phyloP scores from a whole-genome alignment of 495 filamentous ascomycete species.

The Zalerion maritima region DNA sequence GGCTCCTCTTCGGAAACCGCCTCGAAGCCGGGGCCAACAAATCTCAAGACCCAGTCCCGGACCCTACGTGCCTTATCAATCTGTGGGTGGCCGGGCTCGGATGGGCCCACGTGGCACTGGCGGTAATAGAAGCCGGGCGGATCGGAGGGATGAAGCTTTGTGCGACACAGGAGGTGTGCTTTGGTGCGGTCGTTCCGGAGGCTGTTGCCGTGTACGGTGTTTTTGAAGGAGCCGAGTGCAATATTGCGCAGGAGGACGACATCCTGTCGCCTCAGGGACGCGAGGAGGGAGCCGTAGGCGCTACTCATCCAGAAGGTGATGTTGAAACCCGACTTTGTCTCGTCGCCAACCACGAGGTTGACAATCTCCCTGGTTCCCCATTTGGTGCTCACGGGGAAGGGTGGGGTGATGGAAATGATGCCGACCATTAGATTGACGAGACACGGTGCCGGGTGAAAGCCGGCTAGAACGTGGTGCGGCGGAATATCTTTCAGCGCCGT shows the following conservation, averaged over 20 bases:
- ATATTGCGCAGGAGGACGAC: slow-evolving; percentile 64
- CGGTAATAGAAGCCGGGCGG: slow-evolving; percentile 26
- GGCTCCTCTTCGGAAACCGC: too few species aligned
- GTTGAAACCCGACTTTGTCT: slow-evolving; percentile 66
- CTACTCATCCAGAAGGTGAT: slow-evolving; percentile 67
- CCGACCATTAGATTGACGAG: slow-evolving; percentile 65
- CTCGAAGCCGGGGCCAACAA: too few species aligned
- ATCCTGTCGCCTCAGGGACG: slow-evolving; percentile 47
- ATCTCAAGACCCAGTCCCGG: slow-evolving; percentile 57
- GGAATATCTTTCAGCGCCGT: too few species aligned
- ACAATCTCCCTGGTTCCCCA: slow-evolving; percentile 49
- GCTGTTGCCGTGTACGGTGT: slow-evolving; percentile 64
- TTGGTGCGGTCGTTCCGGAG: slow-evolving; percentile 55
- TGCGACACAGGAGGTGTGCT: slow-evolving; percentile 50
- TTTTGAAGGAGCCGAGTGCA: slow-evolving; percentile 56
- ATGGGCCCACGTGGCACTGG: slow-evolving; percentile 20
- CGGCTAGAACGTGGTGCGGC: too few species aligned
- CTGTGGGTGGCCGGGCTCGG: slow-evolving; percentile 28
- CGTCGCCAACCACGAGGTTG: slow-evolving; percentile 74
- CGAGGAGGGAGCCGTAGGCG: slow-evolving; percentile 28
- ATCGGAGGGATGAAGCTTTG: slow-evolving; percentile 25
- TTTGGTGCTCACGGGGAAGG: slow-evolving; percentile 39
- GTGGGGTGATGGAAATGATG: slow-evolving; percentile 53
- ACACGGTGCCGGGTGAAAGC: too few species aligned
- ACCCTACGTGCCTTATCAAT: slow-evolving; percentile 51